Evolutionary conservation across 1,284 basidiomycete species (phyloP).

Genomic region (Fomitopsis schrenkii): DNA sequence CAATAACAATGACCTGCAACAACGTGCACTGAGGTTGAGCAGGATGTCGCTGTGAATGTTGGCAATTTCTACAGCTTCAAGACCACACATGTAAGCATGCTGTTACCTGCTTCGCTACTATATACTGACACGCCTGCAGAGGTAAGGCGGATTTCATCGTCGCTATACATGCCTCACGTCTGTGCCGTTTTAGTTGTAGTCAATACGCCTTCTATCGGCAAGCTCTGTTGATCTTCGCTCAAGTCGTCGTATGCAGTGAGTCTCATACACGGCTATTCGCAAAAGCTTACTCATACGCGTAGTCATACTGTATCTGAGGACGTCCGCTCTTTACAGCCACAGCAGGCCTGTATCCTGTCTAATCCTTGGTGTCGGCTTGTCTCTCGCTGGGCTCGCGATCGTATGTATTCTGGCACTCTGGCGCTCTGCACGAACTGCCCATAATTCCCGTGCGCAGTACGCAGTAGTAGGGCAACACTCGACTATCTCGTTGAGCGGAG

Average conservation of each 20-base stretch:
- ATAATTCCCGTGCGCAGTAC: constrained; percentile 9
- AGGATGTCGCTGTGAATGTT: constrained; percentile 26
- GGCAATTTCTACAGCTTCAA: constrained; percentile 24
- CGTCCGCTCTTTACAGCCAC: constrained; percentile 24
- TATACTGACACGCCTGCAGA: constrained; percentile 1
- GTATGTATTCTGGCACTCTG: constrained; percentile 11
- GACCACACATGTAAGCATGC: constrained; percentile 13
- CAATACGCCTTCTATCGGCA: constrained; percentile 26
- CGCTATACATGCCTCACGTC: too few relatives aligned
- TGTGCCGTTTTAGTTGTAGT: constrained; percentile 15
- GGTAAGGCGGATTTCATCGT: neutral
- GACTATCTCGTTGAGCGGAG: constrained; percentile 15
- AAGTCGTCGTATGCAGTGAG: constrained; percentile 27
- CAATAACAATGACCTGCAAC: neutral
- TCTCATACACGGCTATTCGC: neutral
- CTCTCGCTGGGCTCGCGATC: constrained; percentile 16
- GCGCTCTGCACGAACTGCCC: neutral
- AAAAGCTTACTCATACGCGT: neutral
- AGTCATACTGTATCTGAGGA: constrained; percentile 24
- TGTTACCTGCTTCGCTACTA: neutral
- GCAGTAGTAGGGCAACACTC: constrained; percentile 20
- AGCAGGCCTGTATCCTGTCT: constrained; percentile 16
- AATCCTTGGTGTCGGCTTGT: constrained; percentile 12
- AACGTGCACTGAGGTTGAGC: neutral
- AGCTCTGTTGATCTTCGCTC: constrained; percentile 21